phyloP scores from a whole-genome alignment of 139 green algal species.

The Closterium sp. region DNA sequence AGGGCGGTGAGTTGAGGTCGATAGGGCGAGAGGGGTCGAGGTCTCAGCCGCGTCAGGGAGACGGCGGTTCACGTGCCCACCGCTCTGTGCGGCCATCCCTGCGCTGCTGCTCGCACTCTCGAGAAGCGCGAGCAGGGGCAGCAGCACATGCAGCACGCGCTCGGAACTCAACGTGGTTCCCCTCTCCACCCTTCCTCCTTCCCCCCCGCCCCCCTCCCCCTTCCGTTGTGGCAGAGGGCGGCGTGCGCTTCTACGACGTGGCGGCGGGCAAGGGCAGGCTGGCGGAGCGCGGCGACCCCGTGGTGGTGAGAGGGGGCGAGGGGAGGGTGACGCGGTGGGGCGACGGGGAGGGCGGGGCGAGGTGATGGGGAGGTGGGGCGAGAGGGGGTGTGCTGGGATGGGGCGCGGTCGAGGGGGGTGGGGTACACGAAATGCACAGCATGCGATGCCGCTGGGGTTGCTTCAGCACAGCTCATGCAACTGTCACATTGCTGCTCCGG shows the following conservation, averaged over 20 bases:
- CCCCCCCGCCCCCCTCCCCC: not conserved
- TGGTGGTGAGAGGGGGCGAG: constrained; percentile 59
- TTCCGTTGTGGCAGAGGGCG: constrained; percentile 53
- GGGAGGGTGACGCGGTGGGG: not conserved
- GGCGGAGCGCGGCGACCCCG: constrained; percentile 59
- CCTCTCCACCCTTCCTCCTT: not conserved
- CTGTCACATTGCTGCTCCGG: too few relatives aligned
- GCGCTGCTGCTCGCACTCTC: too few relatives aligned
- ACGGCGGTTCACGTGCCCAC: too few relatives aligned
- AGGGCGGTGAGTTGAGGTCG: not conserved
- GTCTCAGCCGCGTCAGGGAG: too few relatives aligned
- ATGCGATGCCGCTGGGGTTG: too few relatives aligned
- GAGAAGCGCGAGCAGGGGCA: too few relatives aligned
- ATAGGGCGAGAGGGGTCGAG: not conserved
- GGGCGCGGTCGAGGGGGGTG: too few relatives aligned
- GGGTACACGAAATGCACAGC: too few relatives aligned
- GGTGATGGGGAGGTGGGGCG: not conserved
- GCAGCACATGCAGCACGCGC: too few relatives aligned
- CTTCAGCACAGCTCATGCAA: too few relatives aligned
- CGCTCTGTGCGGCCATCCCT: too few relatives aligned
- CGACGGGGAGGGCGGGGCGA: not conserved
- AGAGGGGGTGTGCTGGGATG: too few relatives aligned
- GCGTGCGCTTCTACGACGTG: constrained; percentile 71
- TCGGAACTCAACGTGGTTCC: not conserved
- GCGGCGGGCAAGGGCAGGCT: constrained; percentile 60